Conservation (phyloP, 257 asterid species). For the Gentiana straminea region DNA sequence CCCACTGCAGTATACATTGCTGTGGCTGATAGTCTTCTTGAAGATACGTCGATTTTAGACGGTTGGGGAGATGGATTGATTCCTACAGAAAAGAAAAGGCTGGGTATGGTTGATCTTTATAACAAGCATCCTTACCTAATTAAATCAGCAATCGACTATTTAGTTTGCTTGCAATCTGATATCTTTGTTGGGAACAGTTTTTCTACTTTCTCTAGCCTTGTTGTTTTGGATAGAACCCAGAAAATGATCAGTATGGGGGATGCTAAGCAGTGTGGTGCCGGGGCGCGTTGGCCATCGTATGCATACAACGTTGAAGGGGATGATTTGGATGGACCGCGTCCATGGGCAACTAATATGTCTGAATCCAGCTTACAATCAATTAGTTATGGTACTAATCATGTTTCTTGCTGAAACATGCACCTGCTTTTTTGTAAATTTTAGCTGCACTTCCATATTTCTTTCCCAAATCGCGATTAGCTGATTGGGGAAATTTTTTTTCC, state of each 20-base stretch:
- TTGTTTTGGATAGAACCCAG: constrained; percentile 84
- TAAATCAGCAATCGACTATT: constrained; percentile 83
- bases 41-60: constrained; percentile 42
- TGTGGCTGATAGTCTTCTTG: constrained; percentile 84
- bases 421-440: not conserved
- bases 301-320: constrained; percentile 59
- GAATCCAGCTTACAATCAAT: constrained; percentile 65
- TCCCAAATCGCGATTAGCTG: too few relatives aligned
- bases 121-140: constrained; percentile 64
- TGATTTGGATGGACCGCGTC: constrained; percentile 33
- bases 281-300: constrained; percentile 54
- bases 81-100: constrained; percentile 66
- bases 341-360: constrained; percentile 78
- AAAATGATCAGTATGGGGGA: constrained; percentile 38
- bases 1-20: constrained; percentile 62
- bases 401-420: constrained; percentile 30
- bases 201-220: constrained; percentile 88
- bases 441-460: not conserved
- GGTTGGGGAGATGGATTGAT: constrained; percentile 74
- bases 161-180: constrained; percentile 80
- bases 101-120: constrained; percentile 53
- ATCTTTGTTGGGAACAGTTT: constrained; percentile 85
- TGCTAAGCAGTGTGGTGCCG: constrained; percentile 33
- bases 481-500: too few relatives aligned
- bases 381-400: constrained; percentile 71